Evolutionary conservation across 2,329 filamentous ascomycete genomes (phyloP), one percentile per base, ranked within the genome.

Genomic region (Mycosphaerella sp.): DNA sequence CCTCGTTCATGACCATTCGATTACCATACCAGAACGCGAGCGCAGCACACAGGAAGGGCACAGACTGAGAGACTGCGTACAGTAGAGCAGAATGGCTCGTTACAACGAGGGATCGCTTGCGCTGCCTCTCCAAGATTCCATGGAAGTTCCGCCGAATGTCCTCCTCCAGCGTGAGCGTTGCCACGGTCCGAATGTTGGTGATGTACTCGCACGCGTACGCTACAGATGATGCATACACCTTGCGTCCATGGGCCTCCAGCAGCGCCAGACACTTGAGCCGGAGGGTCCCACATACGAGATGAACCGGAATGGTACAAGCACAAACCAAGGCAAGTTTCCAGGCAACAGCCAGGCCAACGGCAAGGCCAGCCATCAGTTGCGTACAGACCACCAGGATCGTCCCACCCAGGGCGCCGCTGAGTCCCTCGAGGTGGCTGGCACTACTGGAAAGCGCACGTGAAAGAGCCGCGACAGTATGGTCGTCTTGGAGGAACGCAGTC

Each of bases 11-110:
- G 52, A 89, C 86, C 56, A 82, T 79, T 59, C 80, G 84, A 0
- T 84, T 77, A 2, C 86, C 86, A 85, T 85, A 90, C 84, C 85
- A 90, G 68, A 88, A 89, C 0, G 85, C 82, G 48, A 90, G 77
- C 0, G 85, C 83, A 17, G 88, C 79, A 45, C 86, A 74, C 56
- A 75, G 78, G 62, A 81, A 79, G 10, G 80, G 75, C 35, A 83
- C 71, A 2, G 81, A 79, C 6, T 83, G 74, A 72, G 49, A 55
- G 10, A 54, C 40, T 25, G 53, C 59, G 32, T 56, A 58, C 1
- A 54, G 21, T 54, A n/a, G 10, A 4, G 30, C 30, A 34, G 30
- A 25, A 25, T 25, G 21, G 21, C 21, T 25, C 21, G 21, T 25
- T 25, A 6, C 6, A 25, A 25, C 3, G 21, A 25, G 21, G 4